A percentile compares a stretch with the other conserved stretches of the same genome.
phyloP scores from a whole-genome alignment of 768 basidiomycete species.

The Strobilomyces dryophilus region DNA sequence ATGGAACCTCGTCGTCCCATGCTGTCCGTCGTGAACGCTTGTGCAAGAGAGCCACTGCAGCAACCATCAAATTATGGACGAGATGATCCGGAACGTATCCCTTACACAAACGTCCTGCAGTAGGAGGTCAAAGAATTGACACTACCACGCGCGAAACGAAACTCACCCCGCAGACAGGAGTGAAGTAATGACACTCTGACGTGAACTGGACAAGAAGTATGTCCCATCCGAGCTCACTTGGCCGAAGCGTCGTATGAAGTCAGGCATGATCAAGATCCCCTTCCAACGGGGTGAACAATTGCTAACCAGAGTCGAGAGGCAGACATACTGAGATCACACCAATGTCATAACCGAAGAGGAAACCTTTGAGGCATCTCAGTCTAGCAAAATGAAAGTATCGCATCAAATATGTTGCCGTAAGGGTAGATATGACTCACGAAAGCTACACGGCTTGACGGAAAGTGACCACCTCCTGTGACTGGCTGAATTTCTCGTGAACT shows the following conservation, averaged over 20 bases:
- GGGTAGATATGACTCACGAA: not conserved
- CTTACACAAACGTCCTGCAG: slow-evolving; percentile 14
- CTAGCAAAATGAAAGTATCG: slow-evolving; percentile 1
- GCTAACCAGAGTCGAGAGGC: not conserved
- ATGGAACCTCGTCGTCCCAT: slow-evolving; percentile 15
- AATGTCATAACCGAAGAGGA: slow-evolving; percentile 14
- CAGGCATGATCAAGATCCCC: slow-evolving; percentile 15
- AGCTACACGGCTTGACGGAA: not conserved
- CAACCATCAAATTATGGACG: not conserved
- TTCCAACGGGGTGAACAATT: not conserved
- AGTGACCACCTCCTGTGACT: slow-evolving; percentile 6
- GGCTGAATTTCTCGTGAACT: not conserved
- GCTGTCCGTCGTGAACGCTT: slow-evolving; percentile 37
- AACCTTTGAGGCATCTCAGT: slow-evolving; percentile 5
- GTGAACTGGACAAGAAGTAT: slow-evolving; percentile 14
- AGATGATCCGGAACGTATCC: no score
- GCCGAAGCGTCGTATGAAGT: slow-evolving; percentile 12
- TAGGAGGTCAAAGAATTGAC: not conserved
- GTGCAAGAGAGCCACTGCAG: slow-evolving; percentile 54
- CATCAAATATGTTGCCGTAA: not conserved
- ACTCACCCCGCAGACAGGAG: slow-evolving; percentile 13
- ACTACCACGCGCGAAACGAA: not conserved
- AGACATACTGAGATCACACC: slow-evolving; percentile 13
- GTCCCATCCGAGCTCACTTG: slow-evolving; percentile 6
- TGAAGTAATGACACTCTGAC: slow-evolving; percentile 16